Percentiles rank a stretch among this genome's conserved stretches.
These are phyloP conservation scores for Oryza coarctata DNA, from an alignment of 176 grass and related monocot species.

Conservation along the genomic window DNA sequence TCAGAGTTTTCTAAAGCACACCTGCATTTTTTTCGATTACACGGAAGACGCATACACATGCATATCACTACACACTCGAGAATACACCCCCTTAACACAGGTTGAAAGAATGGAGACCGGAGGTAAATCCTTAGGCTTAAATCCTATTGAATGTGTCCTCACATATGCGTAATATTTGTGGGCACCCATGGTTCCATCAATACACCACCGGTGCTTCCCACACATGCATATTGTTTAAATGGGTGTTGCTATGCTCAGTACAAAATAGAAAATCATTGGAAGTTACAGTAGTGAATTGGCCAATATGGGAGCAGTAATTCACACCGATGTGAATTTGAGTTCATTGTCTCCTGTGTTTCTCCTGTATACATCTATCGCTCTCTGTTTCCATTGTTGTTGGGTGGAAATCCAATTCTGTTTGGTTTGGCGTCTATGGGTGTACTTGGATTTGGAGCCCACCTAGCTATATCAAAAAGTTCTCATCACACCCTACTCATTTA, in stretches of 20 bases:
- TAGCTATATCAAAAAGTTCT: neutral
- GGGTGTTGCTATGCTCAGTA: neutral
- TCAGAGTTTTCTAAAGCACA: neutral
- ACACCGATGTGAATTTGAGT: neutral
- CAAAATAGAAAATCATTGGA: neutral
- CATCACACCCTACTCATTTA: neutral
- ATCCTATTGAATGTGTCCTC: too few relatives aligned
- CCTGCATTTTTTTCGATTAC: too few relatives aligned
- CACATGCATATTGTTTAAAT: neutral
- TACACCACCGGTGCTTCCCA: too few relatives aligned
- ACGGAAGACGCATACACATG: too few relatives aligned
- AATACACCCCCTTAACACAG: too few relatives aligned
- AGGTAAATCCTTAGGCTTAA: too few relatives aligned
- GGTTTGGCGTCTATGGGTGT: neutral
- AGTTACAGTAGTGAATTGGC: neutral
- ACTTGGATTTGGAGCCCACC: neutral
- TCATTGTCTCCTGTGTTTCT: neutral
- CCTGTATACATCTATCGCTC: neutral
- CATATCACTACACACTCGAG: too few relatives aligned
- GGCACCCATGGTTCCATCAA: too few relatives aligned
- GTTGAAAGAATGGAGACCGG: too few relatives aligned
- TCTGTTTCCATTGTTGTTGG: neutral
- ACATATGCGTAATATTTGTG: too few relatives aligned
- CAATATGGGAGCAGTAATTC: neutral
- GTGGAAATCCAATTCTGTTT: neutral